Conservation (phyloP, 345 rosid species). For the Brassica rapa region DNA sequence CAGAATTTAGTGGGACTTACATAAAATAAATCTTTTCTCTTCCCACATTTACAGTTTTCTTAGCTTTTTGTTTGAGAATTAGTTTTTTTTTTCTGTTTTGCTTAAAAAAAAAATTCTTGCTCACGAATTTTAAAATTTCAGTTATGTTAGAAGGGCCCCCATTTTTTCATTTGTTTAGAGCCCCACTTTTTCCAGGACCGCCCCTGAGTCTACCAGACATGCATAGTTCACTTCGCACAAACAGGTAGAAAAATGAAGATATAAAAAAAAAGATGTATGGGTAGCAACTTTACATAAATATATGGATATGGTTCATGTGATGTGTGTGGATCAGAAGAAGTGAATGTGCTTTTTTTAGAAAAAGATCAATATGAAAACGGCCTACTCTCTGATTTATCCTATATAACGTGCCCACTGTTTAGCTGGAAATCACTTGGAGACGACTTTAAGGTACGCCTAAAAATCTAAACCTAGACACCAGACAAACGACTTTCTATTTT, state of each 20-base stretch:
- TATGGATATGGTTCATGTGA: constrained; percentile 10
- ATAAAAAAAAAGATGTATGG: not conserved
- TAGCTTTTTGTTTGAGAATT: too few relatives aligned
- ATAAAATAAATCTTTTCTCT: too few relatives aligned
- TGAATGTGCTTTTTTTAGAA: constrained; percentile 8
- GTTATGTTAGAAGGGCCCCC: too few relatives aligned
- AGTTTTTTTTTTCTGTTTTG: too few relatives aligned
- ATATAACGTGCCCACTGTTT: constrained; percentile 28
- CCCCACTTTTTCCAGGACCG: too few relatives aligned
- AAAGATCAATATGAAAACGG: constrained; percentile 1
- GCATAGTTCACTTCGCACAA: not conserved
- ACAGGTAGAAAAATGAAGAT: not conserved
- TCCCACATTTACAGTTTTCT: too few relatives aligned
- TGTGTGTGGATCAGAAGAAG: constrained; percentile 28
- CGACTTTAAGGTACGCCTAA: constrained; percentile 28
- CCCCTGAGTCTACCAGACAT: not conserved
- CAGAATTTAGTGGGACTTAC: too few relatives aligned
- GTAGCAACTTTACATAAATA: not conserved
- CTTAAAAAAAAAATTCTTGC: too few relatives aligned
- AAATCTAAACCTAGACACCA: constrained; percentile 25
- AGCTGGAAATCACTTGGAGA: constrained; percentile 32
- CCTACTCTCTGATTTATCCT: constrained; percentile 20
- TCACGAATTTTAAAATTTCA: too few relatives aligned
- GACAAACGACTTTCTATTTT: constrained; percentile 26
- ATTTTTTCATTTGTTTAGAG: too few relatives aligned